Evolutionary conservation across 2,329 filamentous ascomycete species (phyloP), one percentile per base, ranked within the genome.

Genomic region (Parasarocladium wereldwijsianum): DNA sequence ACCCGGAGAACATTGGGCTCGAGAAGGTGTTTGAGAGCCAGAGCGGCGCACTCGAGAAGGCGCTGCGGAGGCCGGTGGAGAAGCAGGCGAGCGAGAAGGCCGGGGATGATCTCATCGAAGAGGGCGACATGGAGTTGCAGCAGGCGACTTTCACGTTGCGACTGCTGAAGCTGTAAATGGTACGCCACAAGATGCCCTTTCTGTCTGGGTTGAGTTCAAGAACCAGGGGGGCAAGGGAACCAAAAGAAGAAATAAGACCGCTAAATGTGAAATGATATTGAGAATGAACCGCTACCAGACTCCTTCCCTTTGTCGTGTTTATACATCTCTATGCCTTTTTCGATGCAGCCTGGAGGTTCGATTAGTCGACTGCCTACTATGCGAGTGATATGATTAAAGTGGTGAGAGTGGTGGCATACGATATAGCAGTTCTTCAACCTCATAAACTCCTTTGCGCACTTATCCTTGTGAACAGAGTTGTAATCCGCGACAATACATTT

Each of bases 401-500:
- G 17, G 3, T 10, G 30, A 19, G n/a, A 9, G 27, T 9, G 9
- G 4, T 13, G 12, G 42, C 68, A 44, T 62, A 93, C 86, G 46
- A 92, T 46, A 47, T 84, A 93, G 49, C 87, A 96, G 40, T 93
- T 66, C 51, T 93, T 93, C 28, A 96, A 52, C 40, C 60, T 73
- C 53, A 90, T 61, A 42, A 98, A 96, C 47, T 94, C 85, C 34
- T 72, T 73, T 4, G 66, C 64, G 47, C 90, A 98, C 62, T 90
- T 90, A 48, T 94, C 83, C 49, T 93, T 93, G 43, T 85, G 70
- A 3, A 93, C 72, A 4, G 84, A 72, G 47, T 87, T 87, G 56
- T 93, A 96, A 48, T 96, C 87, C 22, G 73, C 71, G 29, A 87
- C 69, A 39, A 98, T 76, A 50, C 90, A 98, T 62, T 85, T 86